Percentiles rank a stretch among this genome's conserved stretches.
Evolutionary conservation across 805 yeast species (phyloP).

Genomic region (Starmerella geochares): DNA sequence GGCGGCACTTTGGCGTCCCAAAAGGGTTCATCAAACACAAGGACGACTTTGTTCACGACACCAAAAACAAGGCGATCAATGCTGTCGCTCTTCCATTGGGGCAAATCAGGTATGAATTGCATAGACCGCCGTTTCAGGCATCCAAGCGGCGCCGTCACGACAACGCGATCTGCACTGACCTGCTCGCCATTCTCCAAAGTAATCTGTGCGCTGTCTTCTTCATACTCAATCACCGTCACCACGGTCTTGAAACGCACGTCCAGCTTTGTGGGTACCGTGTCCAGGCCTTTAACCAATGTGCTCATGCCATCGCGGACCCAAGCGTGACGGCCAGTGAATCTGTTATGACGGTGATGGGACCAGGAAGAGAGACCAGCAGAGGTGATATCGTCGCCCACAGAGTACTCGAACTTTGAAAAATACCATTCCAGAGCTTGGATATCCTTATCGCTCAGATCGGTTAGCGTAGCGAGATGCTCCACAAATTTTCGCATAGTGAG

Average conservation of each 20-base stretch:
- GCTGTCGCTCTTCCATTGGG: constrained; percentile 35
- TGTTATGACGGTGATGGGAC: constrained; percentile 36
- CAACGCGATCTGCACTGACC: constrained; percentile 35
- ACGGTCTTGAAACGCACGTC: constrained; percentile 35
- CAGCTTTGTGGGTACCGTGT: constrained; percentile 32
- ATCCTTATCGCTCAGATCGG: constrained; percentile 32
- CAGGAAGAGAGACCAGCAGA: constrained; percentile 33
- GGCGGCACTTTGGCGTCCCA: constrained; percentile 34
- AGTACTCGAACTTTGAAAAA: constrained; percentile 35
- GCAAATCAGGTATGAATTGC: constrained; percentile 36
- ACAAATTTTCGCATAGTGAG: constrained; percentile 32
- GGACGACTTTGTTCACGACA: constrained; percentile 33
- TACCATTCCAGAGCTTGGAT: constrained; percentile 35
- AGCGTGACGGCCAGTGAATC: constrained; percentile 35
- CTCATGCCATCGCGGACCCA: constrained; percentile 34
- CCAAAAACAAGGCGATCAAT: constrained; percentile 36
- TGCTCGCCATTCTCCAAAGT: constrained; percentile 34
- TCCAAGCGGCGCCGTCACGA: constrained; percentile 36
- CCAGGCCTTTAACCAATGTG: constrained; percentile 33
- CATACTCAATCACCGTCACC: constrained; percentile 34
- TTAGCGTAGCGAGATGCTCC: constrained; percentile 28
- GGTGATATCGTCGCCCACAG: constrained; percentile 31
- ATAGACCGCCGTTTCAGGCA: constrained; percentile 33
- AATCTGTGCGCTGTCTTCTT: constrained; percentile 30
- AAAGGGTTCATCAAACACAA: constrained; percentile 33